Conservation (phyloP, 2,329 filamentous ascomycete species). For the Aspergillus sojae region DNA sequence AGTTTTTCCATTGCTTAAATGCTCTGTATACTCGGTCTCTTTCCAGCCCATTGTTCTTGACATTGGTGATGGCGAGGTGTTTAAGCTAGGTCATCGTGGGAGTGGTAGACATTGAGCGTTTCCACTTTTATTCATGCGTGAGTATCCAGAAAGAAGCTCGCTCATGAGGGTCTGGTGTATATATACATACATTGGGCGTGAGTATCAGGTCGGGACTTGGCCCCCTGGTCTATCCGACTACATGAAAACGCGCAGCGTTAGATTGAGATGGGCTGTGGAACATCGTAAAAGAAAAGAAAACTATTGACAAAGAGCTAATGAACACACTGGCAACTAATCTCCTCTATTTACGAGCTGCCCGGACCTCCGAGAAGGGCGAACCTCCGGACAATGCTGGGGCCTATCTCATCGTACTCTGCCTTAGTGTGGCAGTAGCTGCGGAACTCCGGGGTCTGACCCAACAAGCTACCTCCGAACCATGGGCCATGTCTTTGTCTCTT, state of each 20-base stretch:
- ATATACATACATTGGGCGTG: conserved; percentile 2
- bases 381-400: conserved; percentile 90
- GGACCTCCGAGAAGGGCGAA: conserved; percentile 93
- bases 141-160: neutral
- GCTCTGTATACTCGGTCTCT: neutral
- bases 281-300: conserved; percentile 18
- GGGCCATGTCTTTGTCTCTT: conserved; percentile 96
- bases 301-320: conserved; percentile 30
- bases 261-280: neutral
- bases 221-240: conserved; percentile 8
- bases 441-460: conserved; percentile 98
- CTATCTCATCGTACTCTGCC: conserved; percentile 87
- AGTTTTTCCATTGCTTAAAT: no score
- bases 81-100: neutral
- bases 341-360: conserved; percentile 54
- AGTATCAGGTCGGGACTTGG: neutral
- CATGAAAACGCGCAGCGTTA: conserved; percentile 1
- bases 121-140: neutral
- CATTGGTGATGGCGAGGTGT: neutral
- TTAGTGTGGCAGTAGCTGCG: conserved; percentile 98
- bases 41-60: neutral
- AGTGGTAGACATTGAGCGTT: neutral
- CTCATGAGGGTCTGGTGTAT: neutral
- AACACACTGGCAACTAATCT: conserved; percentile 3
- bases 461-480: conserved; percentile 95